Evolutionary conservation across 2,329 filamentous ascomycete genomes (phyloP).

Genomic region (Colletotrichum nymphaeae): DNA sequence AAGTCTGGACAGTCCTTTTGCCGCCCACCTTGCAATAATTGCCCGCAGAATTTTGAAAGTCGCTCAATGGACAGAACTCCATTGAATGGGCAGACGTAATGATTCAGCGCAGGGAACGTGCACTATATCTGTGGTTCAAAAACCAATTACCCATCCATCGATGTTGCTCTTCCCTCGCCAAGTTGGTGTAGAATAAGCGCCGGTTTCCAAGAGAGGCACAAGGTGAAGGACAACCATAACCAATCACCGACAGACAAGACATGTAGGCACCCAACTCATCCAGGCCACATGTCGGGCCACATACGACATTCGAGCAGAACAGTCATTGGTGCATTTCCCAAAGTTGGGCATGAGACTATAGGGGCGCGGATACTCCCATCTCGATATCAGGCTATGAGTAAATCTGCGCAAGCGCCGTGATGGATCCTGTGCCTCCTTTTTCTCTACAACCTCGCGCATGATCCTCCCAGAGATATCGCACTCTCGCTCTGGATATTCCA

Average conservation of each 20-base stretch:
- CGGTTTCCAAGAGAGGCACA: neutral
- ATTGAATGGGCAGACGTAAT: no score
- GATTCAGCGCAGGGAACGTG: no score
- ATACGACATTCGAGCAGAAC: neutral
- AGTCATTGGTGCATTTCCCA: neutral
- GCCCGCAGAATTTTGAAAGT: no score
- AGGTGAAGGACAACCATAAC: neutral
- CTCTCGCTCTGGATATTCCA: neutral
- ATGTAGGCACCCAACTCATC: neutral
- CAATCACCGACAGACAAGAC: neutral
- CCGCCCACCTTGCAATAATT: no score
- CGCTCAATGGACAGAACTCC: no score
- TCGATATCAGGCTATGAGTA: neutral
- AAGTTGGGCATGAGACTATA: neutral
- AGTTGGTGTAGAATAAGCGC: neutral
- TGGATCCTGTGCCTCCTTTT: neutral
- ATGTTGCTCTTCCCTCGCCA: rapidly evolving
- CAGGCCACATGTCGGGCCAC: neutral
- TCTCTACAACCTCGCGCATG: neutral
- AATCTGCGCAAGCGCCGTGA: neutral
- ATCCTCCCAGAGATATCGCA: neutral
- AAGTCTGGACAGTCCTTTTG: no score
- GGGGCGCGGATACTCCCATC: neutral
- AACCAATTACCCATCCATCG: neutral
- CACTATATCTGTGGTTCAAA: rapidly evolving